These are phyloP conservation scores for Globisporangium irregulare DNA, from an alignment of 352 stramenopile genomes.

Conservation along the genomic window DNA sequence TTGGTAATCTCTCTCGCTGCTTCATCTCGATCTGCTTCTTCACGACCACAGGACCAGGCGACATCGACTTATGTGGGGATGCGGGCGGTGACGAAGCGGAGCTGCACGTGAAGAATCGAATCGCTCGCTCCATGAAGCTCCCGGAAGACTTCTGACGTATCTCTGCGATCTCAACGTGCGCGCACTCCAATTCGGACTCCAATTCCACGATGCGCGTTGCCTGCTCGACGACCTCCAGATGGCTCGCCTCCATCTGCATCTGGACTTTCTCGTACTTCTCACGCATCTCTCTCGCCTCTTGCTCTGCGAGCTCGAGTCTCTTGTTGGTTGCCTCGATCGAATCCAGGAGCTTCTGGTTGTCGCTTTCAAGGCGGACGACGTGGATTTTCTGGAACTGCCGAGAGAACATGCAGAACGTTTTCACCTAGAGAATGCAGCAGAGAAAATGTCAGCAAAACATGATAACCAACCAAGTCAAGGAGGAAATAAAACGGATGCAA, in stretches of 20 bases:
- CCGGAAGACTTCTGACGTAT: constrained; percentile 37
- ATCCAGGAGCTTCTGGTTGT: constrained; percentile 48
- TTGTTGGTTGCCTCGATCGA: constrained; percentile 38
- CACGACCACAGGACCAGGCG: constrained; percentile 24
- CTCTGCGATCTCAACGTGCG: constrained; percentile 48
- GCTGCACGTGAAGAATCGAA: constrained; percentile 88
- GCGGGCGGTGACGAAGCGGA: constrained; percentile 40
- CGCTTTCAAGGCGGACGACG: constrained; percentile 64
- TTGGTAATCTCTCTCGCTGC: constrained; percentile 27
- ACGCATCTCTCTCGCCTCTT: constrained; percentile 43
- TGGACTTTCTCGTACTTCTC: constrained; percentile 58
- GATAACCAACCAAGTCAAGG: background rate
- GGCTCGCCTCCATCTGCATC: constrained; percentile 48
- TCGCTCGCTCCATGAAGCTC: constrained; percentile 60
- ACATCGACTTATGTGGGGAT: constrained; percentile 28
- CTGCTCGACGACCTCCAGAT: constrained; percentile 54
- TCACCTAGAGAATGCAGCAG: constrained; percentile 21
- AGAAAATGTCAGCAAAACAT: constrained; percentile 5
- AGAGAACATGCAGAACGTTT: constrained; percentile 50
- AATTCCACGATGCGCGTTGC: constrained; percentile 54
- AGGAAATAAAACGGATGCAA: background rate
- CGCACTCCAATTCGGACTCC: constrained; percentile 50
- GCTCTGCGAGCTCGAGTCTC: constrained; percentile 35
- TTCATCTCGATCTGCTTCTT: constrained; percentile 27
- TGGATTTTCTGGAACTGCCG: constrained; percentile 67